A percentile compares a stretch with the other conserved stretches of the same genome.
phyloP scores from a whole-genome alignment of 1,284 basidiomycete species.

The Singerocomus inundabilis region DNA sequence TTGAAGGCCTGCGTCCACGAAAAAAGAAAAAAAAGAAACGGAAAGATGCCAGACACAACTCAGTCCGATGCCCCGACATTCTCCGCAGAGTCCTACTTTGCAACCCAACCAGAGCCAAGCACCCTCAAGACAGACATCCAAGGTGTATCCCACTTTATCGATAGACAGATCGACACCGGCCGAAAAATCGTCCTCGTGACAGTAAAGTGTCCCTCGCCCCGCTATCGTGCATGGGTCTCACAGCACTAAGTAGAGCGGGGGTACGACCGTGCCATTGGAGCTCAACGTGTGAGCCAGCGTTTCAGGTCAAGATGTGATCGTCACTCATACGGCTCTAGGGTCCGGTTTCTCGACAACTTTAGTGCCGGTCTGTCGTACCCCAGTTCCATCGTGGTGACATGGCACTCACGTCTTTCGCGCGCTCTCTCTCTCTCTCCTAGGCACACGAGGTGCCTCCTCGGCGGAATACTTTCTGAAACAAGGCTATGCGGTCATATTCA shows the following conservation, averaged over 20 bases:
- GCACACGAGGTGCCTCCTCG: conserved; percentile 94
- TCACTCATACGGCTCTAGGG: conserved; percentile 50
- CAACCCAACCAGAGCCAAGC: conserved; percentile 74
- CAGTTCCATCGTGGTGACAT: background rate
- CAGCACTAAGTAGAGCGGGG: conserved; percentile 72
- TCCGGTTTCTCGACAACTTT: conserved; percentile 98
- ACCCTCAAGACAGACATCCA: conserved; percentile 66
- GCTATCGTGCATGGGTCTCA: conserved; percentile 11
- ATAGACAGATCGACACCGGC: conserved; percentile 58
- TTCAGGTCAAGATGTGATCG: conserved; percentile 19
- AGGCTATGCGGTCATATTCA: conserved; percentile 97
- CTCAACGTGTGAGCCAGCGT: conserved; percentile 83
- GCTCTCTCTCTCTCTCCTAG: conserved; percentile 43
- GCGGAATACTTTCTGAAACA: conserved; percentile 95
- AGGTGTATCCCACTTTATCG: conserved; percentile 69
- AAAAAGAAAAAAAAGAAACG: too few species aligned
- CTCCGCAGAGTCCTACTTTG: conserved; percentile 86
- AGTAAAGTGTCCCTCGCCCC: conserved; percentile 48
- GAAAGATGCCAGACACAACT: conserved; percentile 19
- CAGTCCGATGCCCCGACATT: conserved; percentile 40
- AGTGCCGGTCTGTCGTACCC: conserved; percentile 79
- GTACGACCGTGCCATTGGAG: conserved; percentile 93
- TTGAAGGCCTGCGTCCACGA: background rate
- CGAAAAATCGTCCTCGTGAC: conserved; percentile 91
- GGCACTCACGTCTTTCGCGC: background rate